Evolutionary conservation across 768 basidiomycete genomes (phyloP).

Genomic region (Calocybe indica): DNA sequence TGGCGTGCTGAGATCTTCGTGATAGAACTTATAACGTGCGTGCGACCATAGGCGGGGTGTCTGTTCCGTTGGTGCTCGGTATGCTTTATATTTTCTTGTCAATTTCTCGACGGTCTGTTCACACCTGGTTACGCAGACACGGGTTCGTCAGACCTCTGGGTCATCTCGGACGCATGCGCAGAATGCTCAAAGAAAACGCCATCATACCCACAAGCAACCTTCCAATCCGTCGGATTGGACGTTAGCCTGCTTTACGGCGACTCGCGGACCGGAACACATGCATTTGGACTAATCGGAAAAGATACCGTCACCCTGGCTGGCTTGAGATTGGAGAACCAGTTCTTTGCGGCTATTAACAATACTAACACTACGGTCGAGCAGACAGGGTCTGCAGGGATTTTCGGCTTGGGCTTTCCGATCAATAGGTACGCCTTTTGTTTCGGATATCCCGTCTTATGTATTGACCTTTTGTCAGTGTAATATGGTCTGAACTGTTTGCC

Average conservation of each 20-base stretch:
- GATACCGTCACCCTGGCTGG: constrained; percentile 53
- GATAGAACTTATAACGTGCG: constrained; percentile 60
- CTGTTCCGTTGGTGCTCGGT: constrained; percentile 60
- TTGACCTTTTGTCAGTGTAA: constrained; percentile 1
- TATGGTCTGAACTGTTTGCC: constrained; percentile 1
- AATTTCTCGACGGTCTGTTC: not conserved
- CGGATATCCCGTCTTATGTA: not conserved
- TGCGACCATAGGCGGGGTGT: constrained; percentile 46
- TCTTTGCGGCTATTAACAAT: constrained; percentile 58
- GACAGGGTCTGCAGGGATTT: constrained; percentile 57
- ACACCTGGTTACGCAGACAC: constrained; percentile 40
- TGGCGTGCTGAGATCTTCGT: not conserved
- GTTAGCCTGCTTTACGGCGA: constrained; percentile 62
- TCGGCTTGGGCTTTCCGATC: constrained; percentile 71
- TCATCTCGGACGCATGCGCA: constrained; percentile 52
- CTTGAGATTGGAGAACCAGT: constrained; percentile 43
- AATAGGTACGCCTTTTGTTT: constrained; percentile 43
- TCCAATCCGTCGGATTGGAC: constrained; percentile 41
- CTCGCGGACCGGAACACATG: constrained; percentile 64
- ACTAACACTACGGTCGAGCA: constrained; percentile 62
- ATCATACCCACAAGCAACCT: constrained; percentile 45
- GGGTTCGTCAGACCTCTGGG: constrained; percentile 77
- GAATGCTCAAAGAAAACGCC: constrained; percentile 29
- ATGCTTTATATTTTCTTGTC: constrained; percentile 6
- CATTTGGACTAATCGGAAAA: constrained; percentile 54